These are phyloP conservation scores for Cucurbita maxima DNA, from an alignment of 306 rosid genomes.

Conservation along the genomic window DNA sequence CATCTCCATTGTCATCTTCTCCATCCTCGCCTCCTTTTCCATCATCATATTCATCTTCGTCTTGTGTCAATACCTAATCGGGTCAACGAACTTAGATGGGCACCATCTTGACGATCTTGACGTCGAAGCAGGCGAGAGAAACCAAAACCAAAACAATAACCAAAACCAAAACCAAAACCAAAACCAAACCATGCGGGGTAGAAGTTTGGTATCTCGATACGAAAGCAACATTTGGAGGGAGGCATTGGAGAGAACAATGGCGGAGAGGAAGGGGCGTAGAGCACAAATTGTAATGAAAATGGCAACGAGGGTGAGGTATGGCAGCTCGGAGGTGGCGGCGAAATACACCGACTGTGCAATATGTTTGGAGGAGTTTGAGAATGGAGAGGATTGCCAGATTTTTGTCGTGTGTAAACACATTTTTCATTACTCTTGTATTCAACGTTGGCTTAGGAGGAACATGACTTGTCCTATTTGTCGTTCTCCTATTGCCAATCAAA, in stretches of 20 bases:
- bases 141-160: too few relatives aligned
- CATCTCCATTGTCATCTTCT: conserved; percentile 12
- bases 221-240: background rate
- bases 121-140: background rate
- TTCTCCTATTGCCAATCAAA: background rate
- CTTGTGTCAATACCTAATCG: background rate
- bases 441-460: conserved; percentile 24
- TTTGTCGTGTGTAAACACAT: conserved; percentile 32
- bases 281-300: background rate
- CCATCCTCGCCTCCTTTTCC: conserved; percentile 4
- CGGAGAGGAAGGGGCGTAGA: background rate
- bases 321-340: background rate
- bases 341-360: conserved; percentile 24
- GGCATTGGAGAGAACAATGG: background rate
- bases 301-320: conserved; percentile 5
- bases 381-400: conserved; percentile 23
- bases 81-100: background rate
- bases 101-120: background rate
- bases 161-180: too few relatives aligned
- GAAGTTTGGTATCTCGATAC: background rate
- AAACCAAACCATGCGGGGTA: background rate
- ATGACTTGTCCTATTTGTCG: conserved; percentile 48
- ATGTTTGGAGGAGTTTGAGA: conserved; percentile 37
- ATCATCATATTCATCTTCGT: conserved; percentile 5
- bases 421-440: conserved; percentile 35